Base-by-base conservation (phyloP, 1,139 yeast genomes). In the Diutina mesorugosa region DNA sequence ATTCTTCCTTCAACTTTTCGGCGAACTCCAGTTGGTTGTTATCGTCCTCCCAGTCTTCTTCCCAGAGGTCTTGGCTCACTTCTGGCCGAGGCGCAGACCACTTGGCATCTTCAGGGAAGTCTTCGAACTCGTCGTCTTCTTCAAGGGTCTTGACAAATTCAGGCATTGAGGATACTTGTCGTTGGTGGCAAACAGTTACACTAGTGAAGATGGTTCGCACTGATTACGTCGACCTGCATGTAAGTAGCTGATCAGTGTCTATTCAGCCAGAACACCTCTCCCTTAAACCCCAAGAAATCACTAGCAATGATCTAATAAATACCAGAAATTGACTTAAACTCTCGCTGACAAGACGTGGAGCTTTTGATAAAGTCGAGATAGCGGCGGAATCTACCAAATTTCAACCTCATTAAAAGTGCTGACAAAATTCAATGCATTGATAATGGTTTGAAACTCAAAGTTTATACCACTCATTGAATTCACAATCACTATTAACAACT, bases 41-140 rank as follows among this genome's bases (percentile, higher is more conserved):
- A 60, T 85, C 95, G 66, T 89, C 97, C 64, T 90, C 97, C 97
- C 97, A 90, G 67, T 88, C 91, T 69, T 90, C 96, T 67, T 90
- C 96, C 97, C 97, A 90, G 58, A 90, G 78, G 58, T 69, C 71
- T 58, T 73, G 70, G 58, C 72, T 64, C 18, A 82, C 73, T 55
- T 68, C 69, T 57, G 72, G 65, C 29, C 66, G 67, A 47, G 59
- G 32, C 29, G 32, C 63, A 16, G 68, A 67, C 87, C 74, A 74
- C 70, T 86, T 81, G 45, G 72, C 66, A 64, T 89, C 96, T 57
- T 83, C 90, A 4, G 96, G 97, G 70, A 90, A 90, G 67, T 90
- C 97, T 73, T 90, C 97, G 68, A 90, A 90, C 69, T 90, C 97
- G 68, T 90, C 97, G 66, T 90, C 97, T 64, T 89, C 96, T 66